Base-by-base conservation (phyloP, 345 rosid genomes). In the Raphanus sativus region DNA sequence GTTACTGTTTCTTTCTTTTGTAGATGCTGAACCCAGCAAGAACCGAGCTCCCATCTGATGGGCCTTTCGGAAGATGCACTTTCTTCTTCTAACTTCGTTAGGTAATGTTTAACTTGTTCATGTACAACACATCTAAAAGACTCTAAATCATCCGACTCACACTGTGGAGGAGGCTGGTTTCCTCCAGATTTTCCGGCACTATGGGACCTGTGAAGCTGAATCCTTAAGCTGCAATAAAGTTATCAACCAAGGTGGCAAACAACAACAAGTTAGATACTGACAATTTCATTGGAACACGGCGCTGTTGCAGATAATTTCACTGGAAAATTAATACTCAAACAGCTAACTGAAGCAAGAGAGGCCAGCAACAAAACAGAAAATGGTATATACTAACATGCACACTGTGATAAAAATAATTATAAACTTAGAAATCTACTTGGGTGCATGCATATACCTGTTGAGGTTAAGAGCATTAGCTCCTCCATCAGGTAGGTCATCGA, bases 41-140 rank as follows among this genome's bases (percentile, higher is more conserved):
- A 88, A 74, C 98, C 97, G 3, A 94, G 86, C 78, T 92, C 98
- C 97, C 98, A 94, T 81, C 98, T 88, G 75, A 94, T 89, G 60
- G 91, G 67, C 81, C 84, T 82, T 70, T 79, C 81, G 29, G 78
- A 67, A 77, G 86, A 66, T 75, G 73, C 71, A 62, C 81, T 76
- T 65, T 83, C 85, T 77, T 78, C 86, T 77, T 78, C 89, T 84
- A 92, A 76, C 84, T 90, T 88, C 79, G 80, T 77, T 83, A 94
- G 73, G 83, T 91, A 84, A 55, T 79, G 81, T 69, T 85, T 87
- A 15, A 92, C 75, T 66, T 89, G 82, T 70, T 86, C 85, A 77
- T 84, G 73, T 79, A 88, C 90, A 64, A 84, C 75, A 69, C 83
- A 80, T 79, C 90, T 86, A 32, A 87, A 86, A 48, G 86, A 73